Evolutionary conservation across 2,329 filamentous ascomycete species (phyloP), one percentile per base, ranked within the genome.

Genomic region (Colletotrichum sp.): DNA sequence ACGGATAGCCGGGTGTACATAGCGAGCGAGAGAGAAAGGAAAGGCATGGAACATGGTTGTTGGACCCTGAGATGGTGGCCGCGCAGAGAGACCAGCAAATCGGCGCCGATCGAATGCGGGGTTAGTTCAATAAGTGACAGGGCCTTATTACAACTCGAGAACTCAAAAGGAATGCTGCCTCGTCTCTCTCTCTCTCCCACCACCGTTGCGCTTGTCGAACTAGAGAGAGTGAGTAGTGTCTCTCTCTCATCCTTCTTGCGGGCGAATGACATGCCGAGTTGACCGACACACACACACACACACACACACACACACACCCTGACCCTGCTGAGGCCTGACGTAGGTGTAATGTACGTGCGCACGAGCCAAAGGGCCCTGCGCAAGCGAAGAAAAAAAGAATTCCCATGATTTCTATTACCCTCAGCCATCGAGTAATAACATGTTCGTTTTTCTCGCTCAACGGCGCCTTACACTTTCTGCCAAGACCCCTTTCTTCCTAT

Each of bases 391-490:
- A 52, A 34, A 55, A 55, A 55, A 62, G 30, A 36, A 44, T 28
- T 57, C 18, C 18, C 57, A 30, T 34, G 57, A 64, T 72, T 73
- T 67, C 59, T 72, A 55, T 78, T 78, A 78, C 77, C 34, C 75
- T 76, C 24, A 71, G 39, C 49, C 71, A 76, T 78, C 71, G 72
- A 74, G 77, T 78, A 78, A 77, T 66, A 28, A 68, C 24, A 71
- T 39, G 16, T 21, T 34, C 34, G 7, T 12, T 36, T 52, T 63
- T 39, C 60, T 15, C 60, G 24, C 49, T 72, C 44, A 59, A 55
- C 62, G 62, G 59, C 44, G n/a, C 67, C 12, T 32, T 34, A 3
- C 26, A 13, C 21, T 26, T 49, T 34, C 15, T 21, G 44, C 32
- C 24, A 26, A 32, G 44, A 71, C 13, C 39, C 63, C 15, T 28